phyloP scores from a whole-genome alignment of 2,329 filamentous ascomycete genomes.

The Colletotrichum brevisporum region DNA sequence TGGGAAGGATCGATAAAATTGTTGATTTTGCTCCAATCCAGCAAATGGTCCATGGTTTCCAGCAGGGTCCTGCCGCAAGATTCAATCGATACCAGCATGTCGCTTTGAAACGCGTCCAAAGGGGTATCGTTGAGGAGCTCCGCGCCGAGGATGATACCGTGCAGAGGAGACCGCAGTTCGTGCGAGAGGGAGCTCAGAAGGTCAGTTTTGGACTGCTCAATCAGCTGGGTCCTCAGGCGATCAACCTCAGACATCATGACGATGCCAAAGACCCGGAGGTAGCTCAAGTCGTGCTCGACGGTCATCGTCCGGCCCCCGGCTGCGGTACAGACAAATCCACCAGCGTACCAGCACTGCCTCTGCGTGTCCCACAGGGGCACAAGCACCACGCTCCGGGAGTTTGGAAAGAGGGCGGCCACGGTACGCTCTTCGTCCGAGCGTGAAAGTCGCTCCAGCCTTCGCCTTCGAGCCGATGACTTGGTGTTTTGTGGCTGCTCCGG shows the following conservation, averaged over 20 bases:
- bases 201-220: conserved; percentile 67
- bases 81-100: conserved; percentile 60
- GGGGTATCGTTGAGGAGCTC: conserved; percentile 68
- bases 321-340: conserved; percentile 64
- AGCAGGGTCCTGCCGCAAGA: conserved; percentile 61
- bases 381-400: conserved; percentile 61
- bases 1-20: conserved; percentile 42
- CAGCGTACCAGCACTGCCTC: conserved; percentile 63
- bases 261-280: conserved; percentile 65
- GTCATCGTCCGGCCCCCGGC: conserved; percentile 59
- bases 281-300: conserved; percentile 63
- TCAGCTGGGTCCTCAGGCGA: conserved; percentile 54
- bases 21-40: conserved; percentile 60
- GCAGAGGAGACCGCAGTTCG: conserved; percentile 72
- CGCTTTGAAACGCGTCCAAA: conserved; percentile 58
- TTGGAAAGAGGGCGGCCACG: conserved; percentile 55
- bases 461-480: neutral
- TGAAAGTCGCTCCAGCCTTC: conserved; percentile 8
- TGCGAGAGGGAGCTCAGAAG: conserved; percentile 73
- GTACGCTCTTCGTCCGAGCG: conserved; percentile 46
- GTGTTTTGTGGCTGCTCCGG: neutral
- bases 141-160: conserved; percentile 69
- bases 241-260: conserved; percentile 71
- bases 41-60: conserved; percentile 65
- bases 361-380: conserved; percentile 64